A percentile compares a stretch with the other conserved stretches of the same genome.
These are phyloP conservation scores for Ceratobasidium sp. DNA, from an alignment of 1,284 basidiomycete species.

Conservation along the genomic window DNA sequence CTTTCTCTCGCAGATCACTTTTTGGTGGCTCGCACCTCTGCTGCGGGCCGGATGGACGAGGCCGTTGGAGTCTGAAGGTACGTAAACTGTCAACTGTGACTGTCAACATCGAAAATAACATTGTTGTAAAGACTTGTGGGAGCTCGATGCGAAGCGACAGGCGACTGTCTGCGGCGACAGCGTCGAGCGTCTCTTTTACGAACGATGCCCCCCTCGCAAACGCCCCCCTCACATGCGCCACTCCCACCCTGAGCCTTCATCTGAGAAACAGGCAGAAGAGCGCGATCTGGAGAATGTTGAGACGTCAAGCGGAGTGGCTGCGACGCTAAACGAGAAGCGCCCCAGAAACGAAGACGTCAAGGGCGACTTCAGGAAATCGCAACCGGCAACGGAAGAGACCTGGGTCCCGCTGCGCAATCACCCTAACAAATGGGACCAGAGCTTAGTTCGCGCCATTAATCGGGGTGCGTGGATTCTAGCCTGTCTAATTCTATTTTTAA, in stretches of 20 bases:
- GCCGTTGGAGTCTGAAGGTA: constrained; percentile 29
- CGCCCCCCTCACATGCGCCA: constrained; percentile 39
- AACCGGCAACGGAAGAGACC: constrained; percentile 8
- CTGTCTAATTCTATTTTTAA: neutral
- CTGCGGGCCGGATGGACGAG: constrained; percentile 27
- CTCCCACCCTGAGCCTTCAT: neutral
- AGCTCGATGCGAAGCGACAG: constrained; percentile 36
- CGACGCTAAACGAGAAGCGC: constrained; percentile 8
- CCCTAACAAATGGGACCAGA: constrained; percentile 40
- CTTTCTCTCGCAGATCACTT: constrained; percentile 34
- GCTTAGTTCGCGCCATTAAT: constrained; percentile 37
- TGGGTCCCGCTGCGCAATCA: constrained; percentile 36
- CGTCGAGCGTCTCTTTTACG: constrained; percentile 32
- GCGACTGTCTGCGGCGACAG: constrained; percentile 23
- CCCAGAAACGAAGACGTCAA: neutral
- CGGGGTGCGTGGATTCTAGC: constrained; percentile 12
- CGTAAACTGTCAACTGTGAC: neutral
- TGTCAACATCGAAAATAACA: no score
- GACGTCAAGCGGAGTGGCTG: constrained; percentile 6
- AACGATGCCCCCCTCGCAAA: constrained; percentile 39
- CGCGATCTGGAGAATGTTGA: constrained; percentile 31
- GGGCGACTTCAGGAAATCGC: neutral
- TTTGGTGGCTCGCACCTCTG: constrained; percentile 35
- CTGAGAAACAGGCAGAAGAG: neutral
- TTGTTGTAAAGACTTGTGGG: constrained; percentile 27